Evolutionary conservation across 164 flowering plant species (phyloP).

Genomic region (Platanus orientalis): DNA sequence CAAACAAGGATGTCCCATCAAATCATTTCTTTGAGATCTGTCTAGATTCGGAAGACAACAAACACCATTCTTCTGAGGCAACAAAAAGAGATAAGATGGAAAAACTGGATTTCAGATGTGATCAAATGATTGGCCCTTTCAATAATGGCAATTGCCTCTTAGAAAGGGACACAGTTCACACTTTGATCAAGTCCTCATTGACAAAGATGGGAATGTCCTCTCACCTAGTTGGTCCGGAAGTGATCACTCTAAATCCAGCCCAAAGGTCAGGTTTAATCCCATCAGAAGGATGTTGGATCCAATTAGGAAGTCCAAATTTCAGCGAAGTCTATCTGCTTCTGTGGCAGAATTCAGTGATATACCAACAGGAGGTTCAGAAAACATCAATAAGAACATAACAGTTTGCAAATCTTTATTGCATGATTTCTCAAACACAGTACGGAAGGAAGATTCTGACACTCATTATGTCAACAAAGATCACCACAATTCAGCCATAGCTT

Average conservation of each 20-base stretch:
- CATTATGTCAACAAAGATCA: constrained; percentile 23
- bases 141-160: no score
- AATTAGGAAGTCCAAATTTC: constrained; percentile 65
- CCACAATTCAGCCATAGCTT: constrained; percentile 12
- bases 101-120: no score
- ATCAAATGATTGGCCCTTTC: no score
- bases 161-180: no score
- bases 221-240: constrained; percentile 40
- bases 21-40: no score
- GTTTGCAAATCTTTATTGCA: constrained; percentile 39
- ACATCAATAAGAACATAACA: constrained; percentile 21
- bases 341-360: constrained; percentile 13
- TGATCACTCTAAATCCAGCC: constrained; percentile 34
- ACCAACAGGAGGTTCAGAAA: constrained; percentile 11
- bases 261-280: constrained; percentile 43
- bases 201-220: constrained; percentile 41
- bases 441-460: constrained; percentile 17
- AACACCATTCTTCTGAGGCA: no score
- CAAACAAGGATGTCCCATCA: constrained; percentile 10
- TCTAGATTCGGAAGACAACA: no score
- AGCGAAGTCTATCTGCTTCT: constrained; percentile 33
- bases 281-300: constrained; percentile 64
- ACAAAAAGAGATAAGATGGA: no score
- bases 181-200: constrained; percentile 55
- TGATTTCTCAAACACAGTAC: constrained; percentile 26